Conservation (phyloP, 2,329 filamentous ascomycete genomes). For the Colletotrichum sidae region DNA sequence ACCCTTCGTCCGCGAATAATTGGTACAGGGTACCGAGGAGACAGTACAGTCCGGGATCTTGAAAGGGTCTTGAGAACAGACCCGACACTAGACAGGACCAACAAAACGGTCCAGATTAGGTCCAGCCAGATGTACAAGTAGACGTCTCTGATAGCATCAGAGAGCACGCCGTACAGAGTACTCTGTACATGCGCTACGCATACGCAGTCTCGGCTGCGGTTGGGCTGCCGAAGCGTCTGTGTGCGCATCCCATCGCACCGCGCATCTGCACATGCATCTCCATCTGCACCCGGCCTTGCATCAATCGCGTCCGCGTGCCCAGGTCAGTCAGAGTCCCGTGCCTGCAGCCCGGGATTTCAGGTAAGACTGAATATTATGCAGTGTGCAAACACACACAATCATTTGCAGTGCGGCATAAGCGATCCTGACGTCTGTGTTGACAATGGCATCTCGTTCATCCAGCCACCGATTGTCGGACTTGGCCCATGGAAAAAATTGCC, state of each 20-base stretch:
- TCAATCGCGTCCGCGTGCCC: constrained; percentile 14
- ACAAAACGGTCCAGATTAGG: constrained; percentile 1
- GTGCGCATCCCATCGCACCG: background rate
- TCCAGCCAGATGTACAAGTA: too few species aligned
- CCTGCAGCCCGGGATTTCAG: constrained; percentile 10
- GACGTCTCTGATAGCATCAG: too few species aligned
- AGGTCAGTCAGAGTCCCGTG: background rate
- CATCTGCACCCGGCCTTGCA: constrained; percentile 4
- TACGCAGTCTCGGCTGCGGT: background rate
- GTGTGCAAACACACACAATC: background rate
- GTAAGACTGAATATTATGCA: constrained; percentile 16
- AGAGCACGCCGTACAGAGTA: background rate
- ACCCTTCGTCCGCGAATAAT: background rate
- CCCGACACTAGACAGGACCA: constrained; percentile 7
- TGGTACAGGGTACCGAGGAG: background rate
- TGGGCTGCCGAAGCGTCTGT: constrained; percentile 25
- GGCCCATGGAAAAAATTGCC: constrained; percentile 5
- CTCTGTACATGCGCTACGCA: too few species aligned
- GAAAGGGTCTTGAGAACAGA: constrained; percentile 27
- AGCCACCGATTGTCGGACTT: background rate
- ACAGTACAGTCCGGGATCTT: constrained; percentile 3
- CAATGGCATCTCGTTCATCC: background rate
- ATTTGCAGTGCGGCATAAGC: constrained; percentile 4
- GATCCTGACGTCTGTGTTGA: constrained; percentile 1
- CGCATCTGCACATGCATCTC: constrained; percentile 13